Conservation (phyloP, 106 monocot genomes). For the Xerophyta viscosa region DNA sequence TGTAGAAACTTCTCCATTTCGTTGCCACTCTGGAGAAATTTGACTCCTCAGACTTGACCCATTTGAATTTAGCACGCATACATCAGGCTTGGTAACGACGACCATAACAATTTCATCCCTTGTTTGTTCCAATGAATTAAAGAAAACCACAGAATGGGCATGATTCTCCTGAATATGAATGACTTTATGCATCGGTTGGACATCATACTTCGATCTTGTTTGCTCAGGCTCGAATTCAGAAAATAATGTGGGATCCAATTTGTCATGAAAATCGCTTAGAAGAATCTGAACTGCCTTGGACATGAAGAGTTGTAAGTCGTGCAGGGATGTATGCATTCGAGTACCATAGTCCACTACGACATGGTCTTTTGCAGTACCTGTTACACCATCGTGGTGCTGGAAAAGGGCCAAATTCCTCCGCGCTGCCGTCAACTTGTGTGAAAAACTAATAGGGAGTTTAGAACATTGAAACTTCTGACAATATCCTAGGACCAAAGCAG, state of each 20-base stretch:
- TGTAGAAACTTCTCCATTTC: slow-evolving; percentile 34
- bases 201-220: slow-evolving; percentile 77
- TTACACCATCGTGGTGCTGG: slow-evolving; percentile 97
- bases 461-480: slow-evolving; percentile 72
- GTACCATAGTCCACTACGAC: slow-evolving; percentile 86
- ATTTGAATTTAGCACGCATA: slow-evolving; percentile 56
- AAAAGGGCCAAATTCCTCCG: slow-evolving; percentile 95
- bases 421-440: slow-evolving; percentile 88
- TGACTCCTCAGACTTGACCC: slow-evolving; percentile 69
- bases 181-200: slow-evolving; percentile 65
- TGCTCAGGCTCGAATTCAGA: slow-evolving; percentile 73
- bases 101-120: slow-evolving; percentile 89
- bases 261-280: slow-evolving; percentile 50
- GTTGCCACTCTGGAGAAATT: slow-evolving; percentile 81
- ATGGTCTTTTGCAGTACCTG: slow-evolving; percentile 94
- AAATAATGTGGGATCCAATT: slow-evolving; percentile 52
- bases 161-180: slow-evolving; percentile 36
- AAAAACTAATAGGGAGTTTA: slow-evolving; percentile 66
- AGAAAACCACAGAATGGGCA: slow-evolving; percentile 49
- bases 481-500: slow-evolving; percentile 68
- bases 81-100: slow-evolving; percentile 51
- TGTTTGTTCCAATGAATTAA: slow-evolving; percentile 83
- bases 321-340: slow-evolving; percentile 80
- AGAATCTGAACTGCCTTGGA: slow-evolving; percentile 73
- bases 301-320: slow-evolving; percentile 86